Conservation (phyloP, 2,329 filamentous ascomycete genomes). For the Xylariaceae sp. region DNA sequence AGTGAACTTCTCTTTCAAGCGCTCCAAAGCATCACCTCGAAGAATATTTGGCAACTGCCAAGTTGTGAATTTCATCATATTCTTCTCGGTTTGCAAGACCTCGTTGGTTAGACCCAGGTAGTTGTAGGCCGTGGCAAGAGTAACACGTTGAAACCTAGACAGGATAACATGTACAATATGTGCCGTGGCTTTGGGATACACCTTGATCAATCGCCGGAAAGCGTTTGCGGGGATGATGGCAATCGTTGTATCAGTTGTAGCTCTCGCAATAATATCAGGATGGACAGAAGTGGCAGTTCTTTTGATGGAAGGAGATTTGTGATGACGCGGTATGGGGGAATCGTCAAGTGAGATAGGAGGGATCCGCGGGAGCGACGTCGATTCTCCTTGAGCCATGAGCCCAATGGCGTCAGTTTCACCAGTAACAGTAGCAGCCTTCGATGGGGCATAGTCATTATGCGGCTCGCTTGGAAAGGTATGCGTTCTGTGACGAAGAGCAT, state of each 20-base stretch:
- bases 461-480: conserved; percentile 17
- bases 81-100: conserved; percentile 84
- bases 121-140: conserved; percentile 86
- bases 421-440: conserved; percentile 17
- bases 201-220: conserved; percentile 83
- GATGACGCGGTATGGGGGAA: conserved; percentile 27
- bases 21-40: conserved; percentile 72
- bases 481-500: conserved; percentile 15
- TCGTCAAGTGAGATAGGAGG: conserved; percentile 70
- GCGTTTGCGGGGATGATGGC: conserved; percentile 96
- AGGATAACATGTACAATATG: conserved; percentile 98
- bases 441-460: conserved; percentile 27
- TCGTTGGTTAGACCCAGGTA: conserved; percentile 91
- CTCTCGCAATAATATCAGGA: conserved; percentile 93
- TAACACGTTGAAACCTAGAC: conserved; percentile 89
- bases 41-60: conserved; percentile 90
- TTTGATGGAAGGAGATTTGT: conserved; percentile 39
- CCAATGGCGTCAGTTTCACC: conserved; percentile 28
- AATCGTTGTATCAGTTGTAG: conserved; percentile 94
- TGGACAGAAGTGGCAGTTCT: conserved; percentile 71
- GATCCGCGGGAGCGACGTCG: conserved; percentile 50
- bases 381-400: conserved; percentile 29
- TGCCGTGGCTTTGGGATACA: conserved; percentile 92
- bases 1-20: conserved; percentile 89
- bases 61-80: conserved; percentile 87